Base-by-base conservation (phyloP, 768 basidiomycete species). In the Daedaleopsis nitida region DNA sequence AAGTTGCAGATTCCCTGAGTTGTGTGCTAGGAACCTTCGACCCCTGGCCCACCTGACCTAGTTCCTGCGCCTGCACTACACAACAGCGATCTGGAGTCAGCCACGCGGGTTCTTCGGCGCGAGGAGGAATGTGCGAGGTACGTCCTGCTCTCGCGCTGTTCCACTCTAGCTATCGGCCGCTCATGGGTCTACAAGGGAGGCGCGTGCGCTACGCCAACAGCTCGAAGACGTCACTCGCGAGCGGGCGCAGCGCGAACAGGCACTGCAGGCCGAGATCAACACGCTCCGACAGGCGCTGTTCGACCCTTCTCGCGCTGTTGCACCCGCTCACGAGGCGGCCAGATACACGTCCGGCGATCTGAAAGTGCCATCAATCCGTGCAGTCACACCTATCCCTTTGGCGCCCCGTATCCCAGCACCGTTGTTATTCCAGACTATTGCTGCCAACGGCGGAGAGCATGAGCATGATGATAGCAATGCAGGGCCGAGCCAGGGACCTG, bases 231-330 rank as follows among this genome's bases (percentile, higher is more conserved):
- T 55, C 4, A 34, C 27, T 2, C 52, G 57, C 42, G 52, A 58
- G 34, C 42, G 53, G 32, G 52, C 39, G 5, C 52, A 17, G 16
- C 62, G 53, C 16, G 62, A 63, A 32, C n/a, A 45, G 5, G 57
- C 54, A 3, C 50, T 64, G n/a, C 43, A 64, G 50, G 55, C 45
- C 23, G 62, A 64, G 27, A 57, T 64, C n/a, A 24, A 45, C 11
- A 21, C 43, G 1, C 57, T 58, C 5, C 44, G 32, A 9, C 38
- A 52, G 21, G 39, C 53, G 2, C 57, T 63, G 3, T 53, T 51
- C 11, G 54, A 58, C 3, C 16, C 52, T 1, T 14, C 19, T 21
- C 37, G n/a, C n/a, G 47, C 34, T 53, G 39, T 32, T 50, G 48
- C 48, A 11, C 11, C 14, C 48, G 24, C 11, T n/a, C 35, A 21